These are phyloP conservation scores for Kentomonas sorsogonicus DNA, from an alignment of 208 protist species.

Conservation along the genomic window DNA sequence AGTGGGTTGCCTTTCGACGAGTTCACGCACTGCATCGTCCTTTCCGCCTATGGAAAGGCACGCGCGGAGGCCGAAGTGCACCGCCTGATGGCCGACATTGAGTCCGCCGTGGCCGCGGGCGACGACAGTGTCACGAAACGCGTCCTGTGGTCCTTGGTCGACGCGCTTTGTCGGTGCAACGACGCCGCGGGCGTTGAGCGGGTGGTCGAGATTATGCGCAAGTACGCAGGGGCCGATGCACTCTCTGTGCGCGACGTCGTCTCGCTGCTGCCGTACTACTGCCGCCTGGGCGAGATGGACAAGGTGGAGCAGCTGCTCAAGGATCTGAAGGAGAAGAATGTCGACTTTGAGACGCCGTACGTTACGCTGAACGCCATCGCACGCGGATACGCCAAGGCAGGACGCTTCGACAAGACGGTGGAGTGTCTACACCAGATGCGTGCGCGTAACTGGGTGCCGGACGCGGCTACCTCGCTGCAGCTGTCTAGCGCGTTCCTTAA, in stretches of 20 bases:
- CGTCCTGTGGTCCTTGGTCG: conserved; percentile 66
- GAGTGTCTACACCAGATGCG: conserved; percentile 72
- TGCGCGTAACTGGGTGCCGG: conserved; percentile 73
- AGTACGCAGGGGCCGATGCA: conserved; percentile 1
- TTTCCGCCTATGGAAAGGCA: conserved; percentile 61
- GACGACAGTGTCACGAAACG: conserved; percentile 38
- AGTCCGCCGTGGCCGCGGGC: conserved; percentile 7
- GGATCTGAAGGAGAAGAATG: conserved; percentile 9
- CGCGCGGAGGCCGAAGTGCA: conserved; percentile 60
- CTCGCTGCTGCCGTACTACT: conserved; percentile 79
- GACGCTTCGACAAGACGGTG: conserved; percentile 83
- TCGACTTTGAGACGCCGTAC: conserved; percentile 45
- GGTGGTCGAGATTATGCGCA: conserved; percentile 40
- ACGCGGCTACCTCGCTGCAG: conserved; percentile 69
- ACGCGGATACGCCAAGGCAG: conserved; percentile 59
- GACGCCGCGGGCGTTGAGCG: conserved; percentile 42
- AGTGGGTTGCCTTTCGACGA: conserved; percentile 70
- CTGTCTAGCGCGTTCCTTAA: conserved; percentile 79
- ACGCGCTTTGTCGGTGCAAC: conserved; percentile 82
- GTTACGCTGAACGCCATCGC: conserved; percentile 77
- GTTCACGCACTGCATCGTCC: conserved; percentile 74
- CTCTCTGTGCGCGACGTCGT: conserved; percentile 36
- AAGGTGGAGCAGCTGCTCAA: conserved; percentile 59
- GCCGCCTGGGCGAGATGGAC: conserved; percentile 70
- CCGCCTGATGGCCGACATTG: conserved; percentile 50